A percentile compares a stretch with the other conserved stretches of the same genome.
Conservation (phyloP, 257 asterid genomes). For the Solanum peruvianum region DNA sequence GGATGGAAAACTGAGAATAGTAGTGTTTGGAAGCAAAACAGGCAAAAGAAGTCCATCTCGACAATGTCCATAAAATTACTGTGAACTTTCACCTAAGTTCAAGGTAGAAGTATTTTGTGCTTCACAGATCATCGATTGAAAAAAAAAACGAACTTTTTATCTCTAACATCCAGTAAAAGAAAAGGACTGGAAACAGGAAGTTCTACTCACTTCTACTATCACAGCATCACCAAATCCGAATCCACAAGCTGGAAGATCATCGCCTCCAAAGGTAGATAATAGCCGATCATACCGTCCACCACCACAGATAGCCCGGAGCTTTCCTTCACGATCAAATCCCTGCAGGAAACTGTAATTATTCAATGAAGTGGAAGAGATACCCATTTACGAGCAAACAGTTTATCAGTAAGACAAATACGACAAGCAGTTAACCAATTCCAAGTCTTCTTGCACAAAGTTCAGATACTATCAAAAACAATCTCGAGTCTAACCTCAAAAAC, state of each 20-base stretch:
- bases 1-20: background rate
- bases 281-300: conserved; percentile 88
- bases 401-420: background rate
- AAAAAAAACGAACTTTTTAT: background rate
- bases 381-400: background rate
- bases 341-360: conserved; percentile 9
- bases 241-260: conserved; percentile 95
- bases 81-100: background rate
- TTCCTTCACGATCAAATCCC: conserved; percentile 96
- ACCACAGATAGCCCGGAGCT: conserved; percentile 94
- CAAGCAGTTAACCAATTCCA: background rate
- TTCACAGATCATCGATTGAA: background rate
- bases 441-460: background rate
- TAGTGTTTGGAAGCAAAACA: background rate
- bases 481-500: conserved; percentile 69
- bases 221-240: conserved; percentile 99
- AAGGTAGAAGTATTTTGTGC: background rate
- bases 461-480: background rate
- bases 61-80: background rate
- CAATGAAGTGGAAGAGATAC: background rate
- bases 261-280: conserved; percentile 89
- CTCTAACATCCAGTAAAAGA: background rate
- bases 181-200: background rate
- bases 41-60: background rate
- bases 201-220: conserved; percentile 68